Conservation (phyloP, 2,329 filamentous ascomycete genomes). For the Scytalidium sp. region DNA sequence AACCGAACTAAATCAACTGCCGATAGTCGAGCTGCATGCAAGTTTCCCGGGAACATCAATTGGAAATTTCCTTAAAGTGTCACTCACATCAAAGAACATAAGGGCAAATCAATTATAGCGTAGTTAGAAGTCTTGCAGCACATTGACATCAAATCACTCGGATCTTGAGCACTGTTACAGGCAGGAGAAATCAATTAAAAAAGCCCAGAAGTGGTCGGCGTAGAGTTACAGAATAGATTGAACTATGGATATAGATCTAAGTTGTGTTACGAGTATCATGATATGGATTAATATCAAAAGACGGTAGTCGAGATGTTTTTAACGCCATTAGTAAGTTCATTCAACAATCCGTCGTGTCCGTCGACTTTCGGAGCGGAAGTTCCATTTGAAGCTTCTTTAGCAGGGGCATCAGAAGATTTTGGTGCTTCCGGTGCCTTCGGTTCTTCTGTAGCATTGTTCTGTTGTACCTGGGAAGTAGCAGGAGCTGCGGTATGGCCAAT, state of each 20-base stretch:
- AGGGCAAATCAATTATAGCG: no score
- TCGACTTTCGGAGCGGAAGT: not conserved
- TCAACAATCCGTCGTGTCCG: not conserved
- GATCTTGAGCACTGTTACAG: no score
- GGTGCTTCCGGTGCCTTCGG: not conserved
- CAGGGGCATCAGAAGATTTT: not conserved
- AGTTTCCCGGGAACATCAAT: no score
- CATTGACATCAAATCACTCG: no score
- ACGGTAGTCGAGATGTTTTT: not conserved
- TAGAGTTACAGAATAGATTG: not conserved
- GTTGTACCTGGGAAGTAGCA: no score
- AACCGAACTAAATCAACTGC: no score
- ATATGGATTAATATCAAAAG: not conserved
- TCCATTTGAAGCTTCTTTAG: not conserved
- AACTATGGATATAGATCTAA: not conserved
- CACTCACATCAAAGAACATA: slow-evolving; percentile 7
- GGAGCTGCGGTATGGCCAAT: not conserved
- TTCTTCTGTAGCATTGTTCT: not conserved
- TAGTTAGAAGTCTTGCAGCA: no score
- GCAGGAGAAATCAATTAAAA: no score
- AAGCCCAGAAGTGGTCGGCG: not conserved
- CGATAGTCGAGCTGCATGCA: no score
- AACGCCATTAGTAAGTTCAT: not conserved
- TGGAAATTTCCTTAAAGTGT: no score
- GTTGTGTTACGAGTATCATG: not conserved